Evolutionary conservation across 768 basidiomycete genomes (phyloP), one percentile per base, ranked within the genome.

Genomic region (Russula lepida): DNA sequence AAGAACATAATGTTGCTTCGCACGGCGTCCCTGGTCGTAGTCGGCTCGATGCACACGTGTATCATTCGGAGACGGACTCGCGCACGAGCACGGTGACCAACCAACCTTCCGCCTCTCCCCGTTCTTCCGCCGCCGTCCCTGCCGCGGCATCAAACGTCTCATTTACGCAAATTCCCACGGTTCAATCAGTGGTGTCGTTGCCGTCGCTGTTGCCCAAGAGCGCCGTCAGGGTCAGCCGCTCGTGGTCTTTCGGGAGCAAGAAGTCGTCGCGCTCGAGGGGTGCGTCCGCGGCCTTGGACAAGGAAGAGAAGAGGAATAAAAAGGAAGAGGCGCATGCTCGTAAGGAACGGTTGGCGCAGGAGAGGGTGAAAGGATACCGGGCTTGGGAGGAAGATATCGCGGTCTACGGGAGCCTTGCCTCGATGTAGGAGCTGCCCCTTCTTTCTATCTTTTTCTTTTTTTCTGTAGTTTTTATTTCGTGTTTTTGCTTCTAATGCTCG

Each of bases 271-370:
- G 41, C 39, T 41, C 17, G n/a, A 32, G 53, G 62, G 9, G 7
- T 21, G 41, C 7, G 41, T 43, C 41, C 4, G 8, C 9, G 3
- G 21, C 2, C 9, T n/a, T 41, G 50, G n/a, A 35, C 50, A 65
- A 63, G 46, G 81, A 80, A 59, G 70, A 73, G 65, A 81, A 78
- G 69, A 69, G 66, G 64, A 71, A 71, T 57, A 81, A 75, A 69
- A 76, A 76, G 67, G 75, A 76, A 11, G 72, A 76, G 54, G 69
- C 74, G 51, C 72, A 74, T 35, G 73, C 73, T 56, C 74, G 70
- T 64, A 71, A 70, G 33, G 76, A 78, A 59, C 73, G 73, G 54
- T 71, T 81, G 33, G 79, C 7, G 28, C 33, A 54, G 41, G 53
- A 47, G 52, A 50, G 28, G 53, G 30, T 13, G 32, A 9, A 25